Conservation (phyloP, 495 filamentous ascomycete species). For the Aspergillus bertholletiae region DNA sequence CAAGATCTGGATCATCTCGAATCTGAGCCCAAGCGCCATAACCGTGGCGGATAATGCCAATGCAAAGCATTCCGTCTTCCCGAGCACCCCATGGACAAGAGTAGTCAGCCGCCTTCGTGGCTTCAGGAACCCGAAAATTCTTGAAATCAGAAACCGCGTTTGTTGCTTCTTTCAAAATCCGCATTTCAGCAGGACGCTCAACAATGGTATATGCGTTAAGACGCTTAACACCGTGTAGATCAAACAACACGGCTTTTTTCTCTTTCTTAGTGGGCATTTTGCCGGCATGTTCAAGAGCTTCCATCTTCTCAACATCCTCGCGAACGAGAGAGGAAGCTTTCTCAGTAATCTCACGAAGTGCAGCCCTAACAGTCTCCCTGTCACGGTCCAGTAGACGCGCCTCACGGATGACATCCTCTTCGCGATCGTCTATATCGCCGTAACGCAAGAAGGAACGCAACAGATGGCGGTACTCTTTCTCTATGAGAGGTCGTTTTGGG, state of each 20-base stretch:
- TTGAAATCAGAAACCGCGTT: constrained; percentile 57
- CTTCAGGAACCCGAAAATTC: constrained; percentile 85
- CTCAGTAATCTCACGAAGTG: constrained; percentile 68
- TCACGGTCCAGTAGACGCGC: constrained; percentile 80
- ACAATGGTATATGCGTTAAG: constrained; percentile 93
- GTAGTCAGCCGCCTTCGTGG: constrained; percentile 82
- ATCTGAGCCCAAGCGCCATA: constrained; percentile 94
- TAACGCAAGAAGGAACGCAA: constrained; percentile 83
- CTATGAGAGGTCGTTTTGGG: constrained; percentile 78
- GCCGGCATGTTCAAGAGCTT: constrained; percentile 58
- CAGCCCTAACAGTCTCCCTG: constrained; percentile 64
- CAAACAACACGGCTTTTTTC: constrained; percentile 91
- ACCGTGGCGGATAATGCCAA: constrained; percentile 88
- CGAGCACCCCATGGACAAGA: constrained; percentile 83
- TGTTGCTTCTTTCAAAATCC: constrained; percentile 72
- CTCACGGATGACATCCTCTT: constrained; percentile 80
- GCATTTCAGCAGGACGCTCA: constrained; percentile 84
- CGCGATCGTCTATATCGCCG: constrained; percentile 80
- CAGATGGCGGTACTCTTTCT: constrained; percentile 89
- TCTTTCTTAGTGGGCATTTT: constrained; percentile 92
- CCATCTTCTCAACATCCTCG: constrained; percentile 60
- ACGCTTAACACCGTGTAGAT: constrained; percentile 85
- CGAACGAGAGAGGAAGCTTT: constrained; percentile 65
- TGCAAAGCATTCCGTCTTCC: constrained; percentile 95
- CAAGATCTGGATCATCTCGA: constrained; percentile 84